Base-by-base conservation (phyloP, 345 rosid genomes). In the Brassica carinata region DNA sequence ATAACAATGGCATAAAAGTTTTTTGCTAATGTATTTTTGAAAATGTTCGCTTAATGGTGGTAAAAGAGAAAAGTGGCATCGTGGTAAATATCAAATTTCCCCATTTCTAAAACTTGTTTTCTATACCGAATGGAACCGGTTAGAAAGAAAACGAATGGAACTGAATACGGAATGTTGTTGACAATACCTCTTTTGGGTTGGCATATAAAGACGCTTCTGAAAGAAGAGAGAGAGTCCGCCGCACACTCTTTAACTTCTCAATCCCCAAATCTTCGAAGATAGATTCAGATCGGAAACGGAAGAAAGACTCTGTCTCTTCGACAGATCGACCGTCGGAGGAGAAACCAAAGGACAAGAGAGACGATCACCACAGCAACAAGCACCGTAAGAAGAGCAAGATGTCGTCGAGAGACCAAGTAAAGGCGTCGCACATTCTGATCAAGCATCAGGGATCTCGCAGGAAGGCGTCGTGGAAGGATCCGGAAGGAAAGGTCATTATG, bases 401-500 rank as follows among this genome's bases (percentile, higher is more conserved):
- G 85, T 3, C 87, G 45, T 62, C 89, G 8, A 85, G 82, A 9
- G 77, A 79, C 70, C 85, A 84, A 79, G 98, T 96, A 1, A 87
- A 88, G 80, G 99, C 98, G 0, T 93, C 99, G 29, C 98, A 93
- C 83, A 92, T 93, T 78, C 88, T 96, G 51, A 89, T 96, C 38
- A 96, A 96, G 90, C 99, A 96, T 78, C 87, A 96, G 68, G 97
- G 98, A 4, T 96, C 99, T 53, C 89, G 98, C 1, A 83, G 98
- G 82, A 91, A 91, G 85, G 96, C 97, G 0, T 96, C 98, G 0
- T 96, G 99, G 99, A 93, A 96, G 73, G 99, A 96, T 82, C 98
- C 99, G 0, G 97, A 96, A 81, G 99, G 99, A 1, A 83, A 88
- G 4, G 86, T 90, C 33, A 93, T 96, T 62, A 81, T 63, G 84